A percentile compares a stretch with the other conserved stretches of the same genome.
Evolutionary conservation across 2,329 filamentous ascomycete genomes (phyloP).

Genomic region (Fusarium tanahbumbuense): DNA sequence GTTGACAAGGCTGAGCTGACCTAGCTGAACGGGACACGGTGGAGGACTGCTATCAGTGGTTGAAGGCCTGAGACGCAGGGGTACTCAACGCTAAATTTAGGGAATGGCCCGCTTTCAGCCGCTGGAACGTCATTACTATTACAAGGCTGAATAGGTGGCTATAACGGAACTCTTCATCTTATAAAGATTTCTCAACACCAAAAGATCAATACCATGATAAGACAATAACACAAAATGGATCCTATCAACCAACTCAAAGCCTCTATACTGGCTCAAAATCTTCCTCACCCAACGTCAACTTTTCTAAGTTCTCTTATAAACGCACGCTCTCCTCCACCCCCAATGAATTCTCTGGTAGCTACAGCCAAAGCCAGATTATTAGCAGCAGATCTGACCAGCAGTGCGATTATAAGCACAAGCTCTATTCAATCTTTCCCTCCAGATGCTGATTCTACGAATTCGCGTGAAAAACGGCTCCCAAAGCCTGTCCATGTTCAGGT

Average conservation of each 20-base stretch:
- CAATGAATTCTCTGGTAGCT: conserved; percentile 77
- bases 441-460: conserved; percentile 63
- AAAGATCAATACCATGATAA: conserved; percentile 1
- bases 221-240: conserved; percentile 46
- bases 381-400: conserved; percentile 75
- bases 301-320: conserved; percentile 75
- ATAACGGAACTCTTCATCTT: background rate
- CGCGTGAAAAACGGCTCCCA: conserved; percentile 67
- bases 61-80: conserved; percentile 26
- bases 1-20: conserved; percentile 30
- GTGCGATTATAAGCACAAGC: conserved; percentile 59
- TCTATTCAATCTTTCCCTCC: conserved; percentile 61
- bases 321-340: conserved; percentile 66
- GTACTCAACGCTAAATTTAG: conserved; percentile 35
- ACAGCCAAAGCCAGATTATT: conserved; percentile 86
- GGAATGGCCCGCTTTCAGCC: conserved; percentile 35
- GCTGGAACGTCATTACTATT: conserved; percentile 41
- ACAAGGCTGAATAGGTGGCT: conserved; percentile 32
- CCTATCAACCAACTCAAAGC: conserved; percentile 61
- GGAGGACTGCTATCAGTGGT: conserved; percentile 32
- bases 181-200: conserved; percentile 24
- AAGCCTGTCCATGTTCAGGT: conserved; percentile 81
- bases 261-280: conserved; percentile 63
- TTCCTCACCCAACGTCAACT: conserved; percentile 62
- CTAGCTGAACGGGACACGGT: conserved; percentile 34